These are phyloP conservation scores for Colletotrichum sp. DNA, from an alignment of 2,329 filamentous ascomycete species.

Conservation along the genomic window DNA sequence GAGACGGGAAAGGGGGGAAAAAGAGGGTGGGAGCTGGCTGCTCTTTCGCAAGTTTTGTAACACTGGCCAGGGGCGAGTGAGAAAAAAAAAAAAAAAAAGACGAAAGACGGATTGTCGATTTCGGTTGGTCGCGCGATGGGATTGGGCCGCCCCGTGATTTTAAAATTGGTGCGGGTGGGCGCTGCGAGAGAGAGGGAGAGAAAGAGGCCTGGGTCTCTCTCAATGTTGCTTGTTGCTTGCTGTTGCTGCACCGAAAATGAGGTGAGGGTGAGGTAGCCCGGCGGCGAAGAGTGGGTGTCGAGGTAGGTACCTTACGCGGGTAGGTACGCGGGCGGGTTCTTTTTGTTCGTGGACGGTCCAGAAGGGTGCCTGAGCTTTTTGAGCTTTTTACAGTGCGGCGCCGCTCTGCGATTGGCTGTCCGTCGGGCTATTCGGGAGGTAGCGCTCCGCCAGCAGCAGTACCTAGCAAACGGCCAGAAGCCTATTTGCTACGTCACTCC, in stretches of 20 bases:
- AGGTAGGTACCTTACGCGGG: not conserved
- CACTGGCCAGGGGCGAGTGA: constrained; percentile 10
- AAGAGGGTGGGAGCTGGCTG: not conserved
- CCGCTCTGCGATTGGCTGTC: constrained; percentile 1
- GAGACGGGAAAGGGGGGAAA: constrained; percentile 5
- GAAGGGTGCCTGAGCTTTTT: constrained; percentile 1
- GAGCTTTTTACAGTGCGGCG: not conserved
- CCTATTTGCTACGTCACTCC: not conserved
- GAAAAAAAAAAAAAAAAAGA: not conserved
- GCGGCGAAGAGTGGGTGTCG: not conserved
- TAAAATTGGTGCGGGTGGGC: constrained; percentile 18
- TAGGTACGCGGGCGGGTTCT: not conserved
- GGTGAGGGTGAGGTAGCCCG: not conserved
- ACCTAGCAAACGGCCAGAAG: not conserved
- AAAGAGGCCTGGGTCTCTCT: not conserved
- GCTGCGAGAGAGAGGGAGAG: not conserved
- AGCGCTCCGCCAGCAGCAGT: not conserved
- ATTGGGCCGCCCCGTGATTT: constrained; percentile 17
- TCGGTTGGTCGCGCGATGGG: constrained; percentile 11
- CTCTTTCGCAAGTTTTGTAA: not conserved
- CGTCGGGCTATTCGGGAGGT: not conserved
- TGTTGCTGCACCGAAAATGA: not conserved
- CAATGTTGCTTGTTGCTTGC: not conserved
- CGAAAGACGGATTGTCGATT: constrained; percentile 13
- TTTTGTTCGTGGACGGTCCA: not conserved